Conservation (phyloP, 73 alveolate genomes). For the Tetrahymena malaccensis region DNA sequence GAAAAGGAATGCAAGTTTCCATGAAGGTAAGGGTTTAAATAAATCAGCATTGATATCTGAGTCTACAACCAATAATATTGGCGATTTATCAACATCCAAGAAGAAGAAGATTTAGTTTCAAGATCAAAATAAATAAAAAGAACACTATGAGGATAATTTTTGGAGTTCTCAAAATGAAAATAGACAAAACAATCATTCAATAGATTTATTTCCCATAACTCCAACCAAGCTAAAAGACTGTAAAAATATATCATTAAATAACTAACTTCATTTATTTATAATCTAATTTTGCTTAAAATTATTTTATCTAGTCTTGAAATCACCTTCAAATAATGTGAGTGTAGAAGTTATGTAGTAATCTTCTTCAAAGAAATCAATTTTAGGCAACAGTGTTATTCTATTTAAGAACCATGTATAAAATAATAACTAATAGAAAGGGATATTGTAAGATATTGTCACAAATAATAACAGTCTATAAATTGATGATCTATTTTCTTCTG, state of each 20-base stretch:
- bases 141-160: not conserved
- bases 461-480: not conserved
- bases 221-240: not conserved
- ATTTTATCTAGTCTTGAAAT: not conserved
- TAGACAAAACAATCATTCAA: not conserved
- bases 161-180: not conserved
- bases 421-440: not conserved
- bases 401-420: not conserved
- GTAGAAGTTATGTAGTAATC: not conserved
- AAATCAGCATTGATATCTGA: not conserved
- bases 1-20: not conserved
- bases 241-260: not conserved
- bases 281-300: not conserved
- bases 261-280: not conserved
- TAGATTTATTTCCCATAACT: not conserved
- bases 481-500: not conserved
- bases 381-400: not conserved
- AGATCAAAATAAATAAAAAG: not conserved
- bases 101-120: not conserved
- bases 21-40: not conserved
- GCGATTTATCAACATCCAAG: not conserved
- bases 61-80: not conserved
- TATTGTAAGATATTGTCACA: not conserved
- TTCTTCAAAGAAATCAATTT: not conserved
- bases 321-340: not conserved